These are phyloP conservation scores for Mucor ambiguus DNA, from an alignment of 371 early-diverging fungal species.

Conservation along the genomic window DNA sequence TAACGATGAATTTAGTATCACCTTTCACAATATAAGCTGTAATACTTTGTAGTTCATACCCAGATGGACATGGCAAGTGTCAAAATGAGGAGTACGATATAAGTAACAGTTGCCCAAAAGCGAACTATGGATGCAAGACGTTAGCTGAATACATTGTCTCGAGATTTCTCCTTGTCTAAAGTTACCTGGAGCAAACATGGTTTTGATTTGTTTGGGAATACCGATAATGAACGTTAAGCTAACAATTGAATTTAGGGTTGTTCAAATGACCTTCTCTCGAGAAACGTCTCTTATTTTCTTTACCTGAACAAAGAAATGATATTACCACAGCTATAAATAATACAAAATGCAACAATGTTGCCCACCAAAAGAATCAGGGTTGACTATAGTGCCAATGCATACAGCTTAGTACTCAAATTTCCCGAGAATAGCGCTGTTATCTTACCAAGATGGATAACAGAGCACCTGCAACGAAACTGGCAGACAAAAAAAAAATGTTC, in stretches of 20 bases:
- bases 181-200: slow-evolving; percentile 78
- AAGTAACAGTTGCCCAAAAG: slow-evolving; percentile 32
- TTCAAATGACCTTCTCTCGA: background rate
- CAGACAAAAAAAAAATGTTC: background rate
- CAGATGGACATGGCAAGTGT: slow-evolving; percentile 36
- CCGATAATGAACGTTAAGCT: slow-evolving; percentile 92
- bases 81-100: slow-evolving; percentile 35
- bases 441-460: slow-evolving; percentile 75
- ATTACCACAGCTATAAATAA: slow-evolving; percentile 91
- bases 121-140: slow-evolving; percentile 10
- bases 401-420: background rate
- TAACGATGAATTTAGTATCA: background rate
- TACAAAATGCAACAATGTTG: slow-evolving; percentile 77
- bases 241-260: background rate
- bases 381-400: slow-evolving; percentile 47
- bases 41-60: slow-evolving; percentile 23
- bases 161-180: background rate
- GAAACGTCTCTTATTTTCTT: slow-evolving; percentile 8
- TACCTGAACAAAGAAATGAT: slow-evolving; percentile 82
- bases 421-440: background rate
- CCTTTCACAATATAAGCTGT: slow-evolving; percentile 6
- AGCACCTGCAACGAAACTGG: slow-evolving; percentile 74
- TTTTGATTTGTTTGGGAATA: slow-evolving; percentile 81
- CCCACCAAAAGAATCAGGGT: slow-evolving; percentile 63
- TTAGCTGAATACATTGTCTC: background rate